These are phyloP conservation scores for Saccharomycopsis lassenensis DNA, from an alignment of 805 yeast genomes.

Conservation along the genomic window DNA sequence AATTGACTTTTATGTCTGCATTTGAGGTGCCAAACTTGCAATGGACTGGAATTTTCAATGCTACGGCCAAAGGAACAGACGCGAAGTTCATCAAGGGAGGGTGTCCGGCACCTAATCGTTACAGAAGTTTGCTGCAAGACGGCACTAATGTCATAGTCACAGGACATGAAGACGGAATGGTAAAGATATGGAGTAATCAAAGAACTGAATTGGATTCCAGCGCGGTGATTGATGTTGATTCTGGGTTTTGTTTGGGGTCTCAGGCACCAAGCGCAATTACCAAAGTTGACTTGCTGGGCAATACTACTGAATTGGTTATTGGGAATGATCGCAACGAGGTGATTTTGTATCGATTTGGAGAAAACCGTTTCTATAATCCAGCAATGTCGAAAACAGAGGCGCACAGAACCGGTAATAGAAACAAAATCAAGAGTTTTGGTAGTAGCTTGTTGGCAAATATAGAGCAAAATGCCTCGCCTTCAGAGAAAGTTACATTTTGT, in stretches of 20 bases:
- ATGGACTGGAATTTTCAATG: constrained; percentile 71
- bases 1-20: constrained; percentile 45
- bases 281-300: constrained; percentile 64
- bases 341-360: constrained; percentile 60
- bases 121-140: constrained; percentile 34
- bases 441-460: constrained; percentile 16
- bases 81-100: constrained; percentile 32
- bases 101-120: constrained; percentile 56
- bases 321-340: constrained; percentile 64
- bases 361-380: constrained; percentile 35
- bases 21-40: constrained; percentile 48
- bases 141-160: constrained; percentile 56
- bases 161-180: constrained; percentile 79
- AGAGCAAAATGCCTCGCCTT: constrained; percentile 29
- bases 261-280: constrained; percentile 34
- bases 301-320: constrained; percentile 63
- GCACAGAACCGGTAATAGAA: neutral
- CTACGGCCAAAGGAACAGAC: constrained; percentile 25
- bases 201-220: constrained; percentile 57
- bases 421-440: neutral
- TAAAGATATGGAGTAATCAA: constrained; percentile 77
- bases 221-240: constrained; percentile 47
- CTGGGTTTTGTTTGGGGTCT: constrained; percentile 37
- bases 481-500: constrained; percentile 47
- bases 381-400: constrained; percentile 6